These are phyloP conservation scores for Diplocarpon rosae DNA, from an alignment of 2,329 filamentous ascomycete genomes.

Conservation along the genomic window DNA sequence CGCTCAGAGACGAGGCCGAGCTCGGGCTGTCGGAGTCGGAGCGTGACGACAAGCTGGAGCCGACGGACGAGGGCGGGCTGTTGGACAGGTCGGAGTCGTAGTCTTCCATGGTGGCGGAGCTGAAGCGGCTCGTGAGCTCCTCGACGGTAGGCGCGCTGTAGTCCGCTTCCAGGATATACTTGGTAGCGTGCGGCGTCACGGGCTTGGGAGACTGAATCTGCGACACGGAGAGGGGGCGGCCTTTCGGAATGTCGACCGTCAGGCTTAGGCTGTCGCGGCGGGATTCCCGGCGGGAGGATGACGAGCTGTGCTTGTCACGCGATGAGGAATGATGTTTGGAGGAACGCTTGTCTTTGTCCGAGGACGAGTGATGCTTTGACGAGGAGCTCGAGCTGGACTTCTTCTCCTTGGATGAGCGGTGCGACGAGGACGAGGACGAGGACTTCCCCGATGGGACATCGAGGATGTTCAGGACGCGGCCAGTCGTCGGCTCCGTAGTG, in stretches of 20 bases:
- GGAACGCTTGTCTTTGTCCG: slow-evolving; percentile 27
- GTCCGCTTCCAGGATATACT: slow-evolving; percentile 73
- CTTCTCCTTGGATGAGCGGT: slow-evolving; percentile 30
- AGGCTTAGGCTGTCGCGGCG: slow-evolving; percentile 35
- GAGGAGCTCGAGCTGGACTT: slow-evolving; percentile 26
- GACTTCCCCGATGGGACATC: slow-evolving; percentile 61
- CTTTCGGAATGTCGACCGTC: slow-evolving; percentile 66
- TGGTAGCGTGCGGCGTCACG: slow-evolving; percentile 75
- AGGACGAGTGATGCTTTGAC: slow-evolving; percentile 30
- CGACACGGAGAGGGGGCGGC: slow-evolving; percentile 76
- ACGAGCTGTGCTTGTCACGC: slow-evolving; percentile 32
- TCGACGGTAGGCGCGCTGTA: slow-evolving; percentile 67
- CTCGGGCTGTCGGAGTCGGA: slow-evolving; percentile 65
- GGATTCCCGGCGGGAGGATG: slow-evolving; percentile 32
- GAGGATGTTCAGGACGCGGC: slow-evolving; percentile 94
- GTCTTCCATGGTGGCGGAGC: slow-evolving; percentile 43
- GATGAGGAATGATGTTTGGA: slow-evolving; percentile 32
- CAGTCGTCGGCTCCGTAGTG: slow-evolving; percentile 90
- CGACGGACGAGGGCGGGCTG: slow-evolving; percentile 55
- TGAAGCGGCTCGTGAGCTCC: slow-evolving; percentile 68
- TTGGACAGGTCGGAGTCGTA: slow-evolving; percentile 42
- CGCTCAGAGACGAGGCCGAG: slow-evolving; percentile 54
- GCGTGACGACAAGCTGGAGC: slow-evolving; percentile 60
- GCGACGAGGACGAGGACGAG: slow-evolving; percentile 36
- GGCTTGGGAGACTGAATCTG: slow-evolving; percentile 89